Evolutionary conservation across 2,329 filamentous ascomycete genomes (phyloP).

Genomic region (Diaporthe destruens): DNA sequence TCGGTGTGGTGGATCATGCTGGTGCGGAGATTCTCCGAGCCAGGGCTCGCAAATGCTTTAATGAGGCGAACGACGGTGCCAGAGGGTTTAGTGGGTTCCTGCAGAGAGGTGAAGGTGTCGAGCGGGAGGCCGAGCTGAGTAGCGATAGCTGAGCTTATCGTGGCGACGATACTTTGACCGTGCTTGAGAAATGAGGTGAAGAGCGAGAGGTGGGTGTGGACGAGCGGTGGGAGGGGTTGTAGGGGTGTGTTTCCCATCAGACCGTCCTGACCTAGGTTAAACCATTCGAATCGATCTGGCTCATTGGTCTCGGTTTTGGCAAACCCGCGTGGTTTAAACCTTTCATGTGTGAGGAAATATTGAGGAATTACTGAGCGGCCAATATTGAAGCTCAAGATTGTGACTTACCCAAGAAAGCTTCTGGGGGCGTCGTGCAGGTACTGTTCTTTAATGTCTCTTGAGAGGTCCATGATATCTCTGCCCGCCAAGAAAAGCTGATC

Average conservation of each 20-base stretch:
- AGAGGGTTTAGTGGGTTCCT: conserved; percentile 46
- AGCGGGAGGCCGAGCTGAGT: conserved; percentile 46
- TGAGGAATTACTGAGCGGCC: no score
- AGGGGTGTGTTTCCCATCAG: conserved; percentile 46
- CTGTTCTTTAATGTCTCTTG: conserved; percentile 1
- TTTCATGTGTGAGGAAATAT: neutral
- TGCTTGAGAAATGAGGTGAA: conserved; percentile 41
- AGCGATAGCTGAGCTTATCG: conserved; percentile 45
- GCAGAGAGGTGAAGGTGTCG: conserved; percentile 46
- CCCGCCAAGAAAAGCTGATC: conserved; percentile 7
- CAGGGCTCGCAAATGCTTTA: conserved; percentile 43
- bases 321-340: conserved; percentile 42
- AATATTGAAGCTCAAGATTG: no score
- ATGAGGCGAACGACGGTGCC: conserved; percentile 45
- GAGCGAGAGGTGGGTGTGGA: conserved; percentile 32
- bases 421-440: conserved; percentile 14
- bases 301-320: conserved; percentile 45
- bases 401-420: conserved; percentile 28
- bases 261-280: conserved; percentile 50
- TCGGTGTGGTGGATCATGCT: conserved; percentile 53
- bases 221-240: conserved; percentile 40
- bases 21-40: conserved; percentile 42
- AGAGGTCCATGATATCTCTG: conserved; percentile 28
- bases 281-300: conserved; percentile 49
- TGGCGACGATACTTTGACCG: conserved; percentile 41